These are phyloP conservation scores for Starmerella gropengiesseri DNA, from an alignment of 805 yeast genomes.

Conservation along the genomic window DNA sequence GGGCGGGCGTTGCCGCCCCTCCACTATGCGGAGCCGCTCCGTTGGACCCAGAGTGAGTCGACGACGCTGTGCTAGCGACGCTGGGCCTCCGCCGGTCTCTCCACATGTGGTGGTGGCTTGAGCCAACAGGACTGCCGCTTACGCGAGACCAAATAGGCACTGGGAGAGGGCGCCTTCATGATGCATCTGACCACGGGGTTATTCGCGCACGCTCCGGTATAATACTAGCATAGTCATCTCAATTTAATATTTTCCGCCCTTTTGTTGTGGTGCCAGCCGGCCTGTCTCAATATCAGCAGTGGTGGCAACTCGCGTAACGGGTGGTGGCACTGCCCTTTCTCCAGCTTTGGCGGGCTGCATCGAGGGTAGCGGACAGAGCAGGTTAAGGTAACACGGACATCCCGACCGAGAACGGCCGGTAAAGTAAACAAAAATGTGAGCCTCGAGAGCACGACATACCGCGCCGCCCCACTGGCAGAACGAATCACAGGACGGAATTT, in stretches of 20 bases:
- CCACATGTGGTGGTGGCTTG: slow-evolving; percentile 9
- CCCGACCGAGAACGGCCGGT: too few species aligned
- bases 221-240: too few species aligned
- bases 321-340: neutral
- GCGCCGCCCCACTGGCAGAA: too few species aligned
- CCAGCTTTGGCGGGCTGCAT: too few species aligned
- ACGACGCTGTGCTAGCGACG: slow-evolving; percentile 9
- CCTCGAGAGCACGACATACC: neutral
- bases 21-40: neutral
- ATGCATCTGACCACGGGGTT: too few species aligned
- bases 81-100: slow-evolving; percentile 17
- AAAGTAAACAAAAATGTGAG: neutral
- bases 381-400: too few species aligned
- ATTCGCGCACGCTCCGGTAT: too few species aligned
- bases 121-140: slow-evolving; percentile 1
- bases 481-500: too few species aligned
- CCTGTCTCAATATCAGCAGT: neutral
- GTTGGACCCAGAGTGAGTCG: slow-evolving; percentile 1
- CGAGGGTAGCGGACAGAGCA: too few species aligned
- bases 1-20: neutral
- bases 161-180: neutral
- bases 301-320: neutral
- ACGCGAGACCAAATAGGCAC: slow-evolving; percentile 7
- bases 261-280: neutral
- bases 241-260: neutral